These are phyloP conservation scores for Tetradesmus lagerheimii DNA, from an alignment of 139 green algal species.

Conservation along the genomic window DNA sequence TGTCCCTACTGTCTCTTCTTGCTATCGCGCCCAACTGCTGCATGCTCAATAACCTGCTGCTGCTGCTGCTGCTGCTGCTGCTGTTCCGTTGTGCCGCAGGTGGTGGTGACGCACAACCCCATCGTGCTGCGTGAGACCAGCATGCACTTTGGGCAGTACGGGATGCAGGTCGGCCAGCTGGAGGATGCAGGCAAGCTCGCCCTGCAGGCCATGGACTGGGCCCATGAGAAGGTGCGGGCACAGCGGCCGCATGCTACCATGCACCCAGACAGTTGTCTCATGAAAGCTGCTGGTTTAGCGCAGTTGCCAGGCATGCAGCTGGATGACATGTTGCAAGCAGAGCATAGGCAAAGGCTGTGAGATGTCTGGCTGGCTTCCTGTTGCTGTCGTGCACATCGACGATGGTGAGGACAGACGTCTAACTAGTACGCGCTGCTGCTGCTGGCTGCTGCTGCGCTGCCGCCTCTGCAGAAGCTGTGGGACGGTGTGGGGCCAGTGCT, in stretches of 20 bases:
- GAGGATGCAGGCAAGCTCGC: background rate
- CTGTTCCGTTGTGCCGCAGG: background rate
- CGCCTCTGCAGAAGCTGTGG: slow-evolving; percentile 30
- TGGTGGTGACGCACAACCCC: slow-evolving; percentile 50
- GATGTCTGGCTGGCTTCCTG: too few species aligned
- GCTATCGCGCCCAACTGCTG: too few species aligned
- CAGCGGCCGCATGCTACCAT: too few species aligned
- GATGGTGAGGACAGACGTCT: too few species aligned
- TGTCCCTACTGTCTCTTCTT: too few species aligned
- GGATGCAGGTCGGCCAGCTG: slow-evolving; percentile 47
- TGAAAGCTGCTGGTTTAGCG: too few species aligned
- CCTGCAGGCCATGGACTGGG: slow-evolving; percentile 5
- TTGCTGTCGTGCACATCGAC: too few species aligned
- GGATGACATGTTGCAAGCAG: too few species aligned
- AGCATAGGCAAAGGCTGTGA: too few species aligned
- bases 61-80: background rate
- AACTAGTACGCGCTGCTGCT: background rate
- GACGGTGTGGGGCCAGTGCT: slow-evolving; percentile 37
- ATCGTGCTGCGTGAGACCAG: slow-evolving; percentile 38
- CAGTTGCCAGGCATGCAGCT: too few species aligned
- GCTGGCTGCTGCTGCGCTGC: background rate
- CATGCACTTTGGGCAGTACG: slow-evolving; percentile 57
- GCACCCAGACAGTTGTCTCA: too few species aligned
- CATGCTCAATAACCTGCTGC: too few species aligned
- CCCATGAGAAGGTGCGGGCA: background rate